Conservation (phyloP, 2,329 filamentous ascomycete species). For the Proliferodiscus dingleyae region DNA sequence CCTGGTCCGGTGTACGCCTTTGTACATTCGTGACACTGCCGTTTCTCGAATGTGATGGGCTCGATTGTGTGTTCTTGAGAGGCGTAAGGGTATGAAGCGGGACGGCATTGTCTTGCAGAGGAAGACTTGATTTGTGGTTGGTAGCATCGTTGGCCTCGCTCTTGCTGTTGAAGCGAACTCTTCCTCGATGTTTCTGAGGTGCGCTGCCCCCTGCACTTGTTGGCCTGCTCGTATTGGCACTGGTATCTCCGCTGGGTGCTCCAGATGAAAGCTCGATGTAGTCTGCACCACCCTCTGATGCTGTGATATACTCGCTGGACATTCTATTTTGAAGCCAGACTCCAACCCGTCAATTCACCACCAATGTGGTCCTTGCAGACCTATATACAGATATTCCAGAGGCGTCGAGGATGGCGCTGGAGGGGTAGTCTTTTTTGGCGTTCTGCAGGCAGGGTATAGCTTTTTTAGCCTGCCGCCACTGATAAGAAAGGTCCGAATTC, state of each 20-base stretch:
- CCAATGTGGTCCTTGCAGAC: not conserved
- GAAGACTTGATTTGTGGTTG: slow-evolving; percentile 24
- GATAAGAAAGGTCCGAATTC: slow-evolving; percentile 8
- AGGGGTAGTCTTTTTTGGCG: not conserved
- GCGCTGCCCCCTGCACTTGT: slow-evolving; percentile 18
- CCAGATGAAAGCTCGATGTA: slow-evolving; percentile 18
- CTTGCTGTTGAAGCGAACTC: slow-evolving; percentile 31
- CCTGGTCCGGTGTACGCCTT: slow-evolving; percentile 21
- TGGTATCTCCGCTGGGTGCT: slow-evolving; percentile 18
- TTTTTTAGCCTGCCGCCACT: slow-evolving; percentile 3
- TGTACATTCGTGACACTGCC: slow-evolving; percentile 17
- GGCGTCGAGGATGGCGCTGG: not conserved
- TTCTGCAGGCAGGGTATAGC: not conserved
- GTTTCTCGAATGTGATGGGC: slow-evolving; percentile 27
- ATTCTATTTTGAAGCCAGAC: slow-evolving; percentile 8
- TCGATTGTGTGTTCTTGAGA: slow-evolving; percentile 15
- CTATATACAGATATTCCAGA: not conserved
- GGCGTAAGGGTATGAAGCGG: slow-evolving; percentile 13
- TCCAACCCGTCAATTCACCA: no score
- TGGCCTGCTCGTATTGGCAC: slow-evolving; percentile 22
- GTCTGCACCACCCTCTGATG: slow-evolving; percentile 14
- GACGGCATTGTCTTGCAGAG: slow-evolving; percentile 20
- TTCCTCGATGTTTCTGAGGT: slow-evolving; percentile 16
- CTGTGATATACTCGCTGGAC: slow-evolving; percentile 21
- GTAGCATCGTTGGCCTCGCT: slow-evolving; percentile 29